Conservation (phyloP, 257 asterid genomes). For the Solanum tarapatanum region DNA sequence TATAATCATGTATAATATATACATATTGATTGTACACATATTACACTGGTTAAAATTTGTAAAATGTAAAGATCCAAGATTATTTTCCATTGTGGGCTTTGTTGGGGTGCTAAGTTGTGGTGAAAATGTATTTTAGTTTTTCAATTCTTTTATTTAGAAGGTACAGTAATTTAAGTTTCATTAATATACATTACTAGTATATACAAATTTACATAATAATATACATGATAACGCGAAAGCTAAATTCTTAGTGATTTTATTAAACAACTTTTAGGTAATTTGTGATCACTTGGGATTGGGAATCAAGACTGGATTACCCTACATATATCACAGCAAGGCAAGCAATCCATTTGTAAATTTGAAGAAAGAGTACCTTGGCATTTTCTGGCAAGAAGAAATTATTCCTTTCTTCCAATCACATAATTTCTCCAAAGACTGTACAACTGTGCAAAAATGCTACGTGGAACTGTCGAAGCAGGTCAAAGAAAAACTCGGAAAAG, state of each 20-base stretch:
- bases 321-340: conserved; percentile 93
- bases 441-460: conserved; percentile 69
- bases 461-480: conserved; percentile 61
- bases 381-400: conserved; percentile 92
- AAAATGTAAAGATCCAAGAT: not conserved
- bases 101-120: not conserved
- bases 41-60: not conserved
- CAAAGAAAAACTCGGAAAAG: conserved; percentile 59
- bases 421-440: conserved; percentile 45
- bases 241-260: not conserved
- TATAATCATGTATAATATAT: not conserved
- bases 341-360: conserved; percentile 90
- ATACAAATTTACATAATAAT: not conserved
- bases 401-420: conserved; percentile 75
- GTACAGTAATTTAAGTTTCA: not conserved
- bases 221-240: not conserved
- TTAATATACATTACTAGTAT: not conserved
- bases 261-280: conserved; percentile 40
- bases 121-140: not conserved
- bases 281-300: conserved; percentile 89
- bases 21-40: not conserved
- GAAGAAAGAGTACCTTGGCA: conserved; percentile 75
- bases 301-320: conserved; percentile 80
- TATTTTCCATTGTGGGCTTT: not conserved
- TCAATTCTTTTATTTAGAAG: not conserved